Evolutionary conservation across 2,329 filamentous ascomycete species (phyloP), one percentile per base, ranked within the genome.

Genomic region (Colletotrichum somersetense): DNA sequence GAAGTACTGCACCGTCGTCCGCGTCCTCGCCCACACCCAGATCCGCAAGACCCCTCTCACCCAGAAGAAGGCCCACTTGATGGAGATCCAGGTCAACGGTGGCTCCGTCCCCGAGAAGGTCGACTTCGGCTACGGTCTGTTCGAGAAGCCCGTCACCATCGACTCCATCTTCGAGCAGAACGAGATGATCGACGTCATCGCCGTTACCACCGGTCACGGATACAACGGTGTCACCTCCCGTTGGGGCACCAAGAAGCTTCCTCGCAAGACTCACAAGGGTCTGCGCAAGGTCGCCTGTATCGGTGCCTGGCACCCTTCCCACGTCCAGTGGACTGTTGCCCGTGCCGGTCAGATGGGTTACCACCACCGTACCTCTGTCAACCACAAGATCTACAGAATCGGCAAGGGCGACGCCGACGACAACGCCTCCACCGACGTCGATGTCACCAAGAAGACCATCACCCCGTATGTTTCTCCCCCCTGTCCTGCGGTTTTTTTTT

Each of bases 221-320:
- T 98, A 94, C 93, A 89, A 90, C 85, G 96, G 96, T 93, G 96
- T 99, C 81, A 99, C 96, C 78, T 89, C 92, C 86, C 92, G 96
- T 89, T 99, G 96, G 96, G 96, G 96, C 81, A 99, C 96, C 89
- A 99, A 98, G 94, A 99, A 98, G 94, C 94, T 99, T 82, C 96
- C 96, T 80, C 94, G 96, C 85, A 99, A 99, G 95, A 99, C 96
- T 75, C 96, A 99, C 93, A 99, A 99, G 93, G 96, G 96, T 97
- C 95, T 99, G 83, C 93, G 96, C 83, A 99, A 99, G 93, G 96
- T 99, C 81, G 96, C 96, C 84, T 99, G 96, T 97, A 99, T 99
- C 86, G 96, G 96, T 93, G 96, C 96, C 81, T 99, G 96, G 96
- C 96, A 99, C 91, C 96, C 96, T 84, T 95, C 93, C 87, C 96